These are phyloP conservation scores for Aureobasidium sp. DNA, from an alignment of 2,329 filamentous ascomycete species.

Conservation along the genomic window DNA sequence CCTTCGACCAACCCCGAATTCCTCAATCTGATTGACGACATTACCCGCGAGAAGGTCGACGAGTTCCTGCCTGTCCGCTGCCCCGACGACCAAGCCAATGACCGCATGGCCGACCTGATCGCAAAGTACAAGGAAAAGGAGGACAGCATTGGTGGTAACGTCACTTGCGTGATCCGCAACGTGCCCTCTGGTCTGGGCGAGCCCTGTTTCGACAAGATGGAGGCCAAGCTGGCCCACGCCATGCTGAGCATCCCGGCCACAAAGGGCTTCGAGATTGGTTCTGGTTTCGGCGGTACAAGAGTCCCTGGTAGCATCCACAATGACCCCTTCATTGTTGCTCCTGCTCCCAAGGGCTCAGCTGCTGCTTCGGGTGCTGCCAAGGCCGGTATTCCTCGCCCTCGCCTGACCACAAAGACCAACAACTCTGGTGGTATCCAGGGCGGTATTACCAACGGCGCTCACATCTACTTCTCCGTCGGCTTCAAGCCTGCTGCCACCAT, in stretches of 20 bases:
- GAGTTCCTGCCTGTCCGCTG: constrained; percentile 78
- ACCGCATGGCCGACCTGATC: constrained; percentile 71
- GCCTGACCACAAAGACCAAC: constrained; percentile 81
- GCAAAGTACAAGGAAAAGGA: constrained; percentile 66
- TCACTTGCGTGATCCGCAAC: constrained; percentile 88
- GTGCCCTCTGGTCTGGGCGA: constrained; percentile 80
- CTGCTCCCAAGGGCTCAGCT: constrained; percentile 36
- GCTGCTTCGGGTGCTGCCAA: constrained; percentile 21
- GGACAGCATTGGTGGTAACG: constrained; percentile 90
- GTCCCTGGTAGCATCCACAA: constrained; percentile 87
- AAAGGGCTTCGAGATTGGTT: constrained; percentile 93
- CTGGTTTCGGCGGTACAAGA: constrained; percentile 80
- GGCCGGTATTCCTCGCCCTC: constrained; percentile 29
- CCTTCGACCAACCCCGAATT: constrained; percentile 71
- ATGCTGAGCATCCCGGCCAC: constrained; percentile 94
- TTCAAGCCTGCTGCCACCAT: constrained; percentile 97
- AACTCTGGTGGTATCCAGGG: constrained; percentile 93
- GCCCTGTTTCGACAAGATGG: constrained; percentile 91
- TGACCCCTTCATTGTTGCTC: constrained; percentile 66
- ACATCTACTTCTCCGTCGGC: constrained; percentile 87
- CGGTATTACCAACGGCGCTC: constrained; percentile 86
- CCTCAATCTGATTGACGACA: constrained; percentile 60
- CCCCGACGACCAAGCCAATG: constrained; percentile 57
- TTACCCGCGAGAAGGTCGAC: constrained; percentile 73
- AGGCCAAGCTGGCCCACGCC: constrained; percentile 82